Evolutionary conservation across 306 rosid species (phyloP).

Genomic region (Prosopis cineraria): DNA sequence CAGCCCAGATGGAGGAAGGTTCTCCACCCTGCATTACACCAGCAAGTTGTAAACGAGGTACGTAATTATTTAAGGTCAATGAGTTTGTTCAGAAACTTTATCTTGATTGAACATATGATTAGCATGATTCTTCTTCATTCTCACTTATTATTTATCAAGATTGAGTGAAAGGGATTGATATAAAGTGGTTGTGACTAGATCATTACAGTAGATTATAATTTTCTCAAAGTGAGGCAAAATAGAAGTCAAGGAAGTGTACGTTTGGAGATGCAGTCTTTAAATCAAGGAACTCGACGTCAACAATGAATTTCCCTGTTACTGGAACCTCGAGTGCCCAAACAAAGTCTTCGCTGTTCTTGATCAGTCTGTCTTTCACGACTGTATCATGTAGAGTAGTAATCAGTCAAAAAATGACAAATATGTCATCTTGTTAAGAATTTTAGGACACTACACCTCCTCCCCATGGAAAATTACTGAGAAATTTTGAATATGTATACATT

Average conservation of each 20-base stretch:
- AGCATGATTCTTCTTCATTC: constrained; percentile 16
- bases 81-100: background rate
- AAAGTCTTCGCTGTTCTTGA: constrained; percentile 85
- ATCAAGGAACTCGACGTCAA: constrained; percentile 94
- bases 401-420: constrained; percentile 14
- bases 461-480: constrained; percentile 4
- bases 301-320: constrained; percentile 88
- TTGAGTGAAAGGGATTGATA: constrained; percentile 7
- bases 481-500: background rate
- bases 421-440: background rate
- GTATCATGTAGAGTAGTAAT: constrained; percentile 30
- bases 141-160: constrained; percentile 28
- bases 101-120: background rate
- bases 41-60: constrained; percentile 17
- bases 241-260: constrained; percentile 40
- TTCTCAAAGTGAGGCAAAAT: constrained; percentile 3
- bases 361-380: constrained; percentile 77
- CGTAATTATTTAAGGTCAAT: background rate
- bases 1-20: constrained; percentile 81
- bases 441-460: background rate
- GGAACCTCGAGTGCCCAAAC: constrained; percentile 96
- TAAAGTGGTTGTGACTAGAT: constrained; percentile 4
- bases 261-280: constrained; percentile 70
- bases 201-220: constrained; percentile 1
- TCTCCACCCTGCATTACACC: constrained; percentile 65